Base-by-base conservation (phyloP, 768 basidiomycete species). In the Rhizopogon vulgaris region DNA sequence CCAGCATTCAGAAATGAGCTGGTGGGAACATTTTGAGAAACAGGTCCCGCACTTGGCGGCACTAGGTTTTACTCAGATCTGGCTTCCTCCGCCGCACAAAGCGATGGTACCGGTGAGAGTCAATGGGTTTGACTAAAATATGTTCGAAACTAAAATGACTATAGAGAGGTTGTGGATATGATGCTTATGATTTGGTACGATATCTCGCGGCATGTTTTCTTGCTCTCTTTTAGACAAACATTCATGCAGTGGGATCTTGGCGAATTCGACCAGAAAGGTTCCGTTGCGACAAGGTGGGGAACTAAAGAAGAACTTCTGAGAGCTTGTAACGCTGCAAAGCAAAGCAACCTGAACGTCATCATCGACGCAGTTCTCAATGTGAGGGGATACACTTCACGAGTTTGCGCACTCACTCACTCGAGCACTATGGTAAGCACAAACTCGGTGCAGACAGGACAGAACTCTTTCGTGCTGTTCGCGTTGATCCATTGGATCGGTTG, bases 301-400 rank as follows among this genome's bases (percentile, higher is more conserved):
- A 85, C 87, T 11, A 87, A 83, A 58, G 81, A 89, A 27, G 87
- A 95, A 54, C 78, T 94, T 25, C 61, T 92, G 1, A 60, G 71
- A 10, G 89, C 90, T 22, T 86, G 87, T 60, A 71, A 75, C 53
- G 68, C 71, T n/a, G 93, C 93, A 2, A 78, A 75, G 58, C 70
- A 77, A 54, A 77, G 81, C 57, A 83, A 84, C 5, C 78, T 97
- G 15, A 83, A 87, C 56, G 77, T 92, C 36, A 69, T 91, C 24
- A 83, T 94, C 43, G 93, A 95, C 58, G 91, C 91, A 1, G 90
- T 97, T 3, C 74, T 97, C 53, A 94, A 94, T 68, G 93, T 93
- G 56, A 63, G 72, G 53, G 54, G 41, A 27, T 25, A 22, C 17
- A 46, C 41, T 51, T 52, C 28, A 38, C 11, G 17, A 48, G 15